These are phyloP conservation scores for Trichoderma breve DNA, from an alignment of 2,329 filamentous ascomycete genomes.

Conservation along the genomic window DNA sequence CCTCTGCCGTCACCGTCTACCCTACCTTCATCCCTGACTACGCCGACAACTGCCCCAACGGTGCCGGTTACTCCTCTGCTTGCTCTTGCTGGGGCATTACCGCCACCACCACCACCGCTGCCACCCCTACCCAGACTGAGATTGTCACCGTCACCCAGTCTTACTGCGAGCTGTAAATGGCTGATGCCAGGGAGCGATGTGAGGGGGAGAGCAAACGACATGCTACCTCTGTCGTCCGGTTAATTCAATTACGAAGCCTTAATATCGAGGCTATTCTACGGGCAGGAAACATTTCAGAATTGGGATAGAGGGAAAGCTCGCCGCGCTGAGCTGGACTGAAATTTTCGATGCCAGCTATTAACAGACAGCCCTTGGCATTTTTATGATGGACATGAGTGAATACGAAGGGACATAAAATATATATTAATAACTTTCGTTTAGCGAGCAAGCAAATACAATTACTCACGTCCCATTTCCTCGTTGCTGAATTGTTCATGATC, in stretches of 20 bases:
- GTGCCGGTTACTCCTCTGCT: constrained; percentile 39
- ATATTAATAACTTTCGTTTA: background rate
- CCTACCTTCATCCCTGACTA: constrained; percentile 40
- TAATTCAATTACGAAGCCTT: background rate
- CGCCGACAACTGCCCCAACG: constrained; percentile 38
- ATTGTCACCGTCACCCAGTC: constrained; percentile 43
- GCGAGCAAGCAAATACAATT: background rate
- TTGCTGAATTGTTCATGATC: background rate
- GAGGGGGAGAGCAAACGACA: background rate
- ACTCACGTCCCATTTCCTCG: background rate
- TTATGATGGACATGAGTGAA: background rate
- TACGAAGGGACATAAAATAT: background rate
- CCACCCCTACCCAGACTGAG: constrained; percentile 39
- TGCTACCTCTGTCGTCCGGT: background rate
- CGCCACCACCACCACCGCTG: constrained; percentile 37
- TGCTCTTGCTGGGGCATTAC: constrained; percentile 48
- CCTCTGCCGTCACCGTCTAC: constrained; percentile 33
- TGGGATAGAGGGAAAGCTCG: background rate
- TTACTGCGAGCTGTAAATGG: constrained; percentile 38
- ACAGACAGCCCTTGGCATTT: background rate
- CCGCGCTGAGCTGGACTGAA: background rate
- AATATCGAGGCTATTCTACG: background rate
- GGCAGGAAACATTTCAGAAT: background rate
- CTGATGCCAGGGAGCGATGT: background rate
- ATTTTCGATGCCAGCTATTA: background rate